A percentile compares a stretch with the other conserved stretches of the same genome.
Evolutionary conservation across 164 flowering plant genomes (phyloP).

Genomic region (Houttuynia cordata): DNA sequence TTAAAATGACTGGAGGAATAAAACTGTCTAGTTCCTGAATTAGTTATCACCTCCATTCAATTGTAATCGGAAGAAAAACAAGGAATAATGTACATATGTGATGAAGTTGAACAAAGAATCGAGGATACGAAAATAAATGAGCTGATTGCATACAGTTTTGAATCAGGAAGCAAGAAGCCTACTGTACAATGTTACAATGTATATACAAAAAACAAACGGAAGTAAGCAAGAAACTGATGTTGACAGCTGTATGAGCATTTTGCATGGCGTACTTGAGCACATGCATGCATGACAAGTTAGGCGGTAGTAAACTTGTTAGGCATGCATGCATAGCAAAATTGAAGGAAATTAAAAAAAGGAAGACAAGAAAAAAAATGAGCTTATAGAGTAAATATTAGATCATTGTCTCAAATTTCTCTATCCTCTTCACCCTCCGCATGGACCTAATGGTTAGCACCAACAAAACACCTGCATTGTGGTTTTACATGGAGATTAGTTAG

Average conservation of each 20-base stretch:
- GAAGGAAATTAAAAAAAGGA: neutral
- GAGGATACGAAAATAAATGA: no score
- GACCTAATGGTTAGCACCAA: conserved; percentile 47
- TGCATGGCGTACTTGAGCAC: neutral
- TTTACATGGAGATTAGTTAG: neutral
- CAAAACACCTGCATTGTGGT: conserved; percentile 52
- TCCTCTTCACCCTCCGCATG: conserved; percentile 72
- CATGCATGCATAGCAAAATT: neutral
- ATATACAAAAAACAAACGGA: no score
- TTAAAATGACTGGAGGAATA: no score
- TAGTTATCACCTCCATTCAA: no score
- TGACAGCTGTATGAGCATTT: neutral
- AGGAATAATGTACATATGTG: no score
- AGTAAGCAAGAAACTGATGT: neutral
- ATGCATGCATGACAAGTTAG: neutral
- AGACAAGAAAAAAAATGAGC: neutral
- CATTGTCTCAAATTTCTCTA: conserved; percentile 83
- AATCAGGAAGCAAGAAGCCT: neutral
- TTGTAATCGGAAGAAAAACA: no score
- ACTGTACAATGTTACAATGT: neutral
- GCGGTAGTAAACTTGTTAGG: neutral
- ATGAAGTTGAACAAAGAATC: no score
- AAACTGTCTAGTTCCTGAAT: no score
- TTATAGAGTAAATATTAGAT: conserved; percentile 13
- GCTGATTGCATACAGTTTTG: no score